A percentile compares a stretch with the other conserved stretches of the same genome.
Evolutionary conservation across 2,329 filamentous ascomycete genomes (phyloP).

Genomic region (Pseudogymnoascus sp.): DNA sequence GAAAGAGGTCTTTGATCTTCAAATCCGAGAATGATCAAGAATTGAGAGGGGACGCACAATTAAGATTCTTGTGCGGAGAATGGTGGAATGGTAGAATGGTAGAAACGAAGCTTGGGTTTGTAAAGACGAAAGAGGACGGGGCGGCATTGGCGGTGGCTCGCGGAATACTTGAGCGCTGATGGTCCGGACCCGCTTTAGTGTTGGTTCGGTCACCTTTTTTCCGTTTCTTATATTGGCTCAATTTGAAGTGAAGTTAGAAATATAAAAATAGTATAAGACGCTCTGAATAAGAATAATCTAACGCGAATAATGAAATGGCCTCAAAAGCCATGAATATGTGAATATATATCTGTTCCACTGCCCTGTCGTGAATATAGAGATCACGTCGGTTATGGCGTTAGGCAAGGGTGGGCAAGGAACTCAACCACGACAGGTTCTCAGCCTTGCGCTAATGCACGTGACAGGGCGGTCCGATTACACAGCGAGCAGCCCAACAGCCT

Average conservation of each 20-base stretch:
- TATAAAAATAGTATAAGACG: background rate
- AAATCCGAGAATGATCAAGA: background rate
- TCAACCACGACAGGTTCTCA: background rate
- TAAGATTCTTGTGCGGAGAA: background rate
- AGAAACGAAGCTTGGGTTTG: conserved; percentile 8
- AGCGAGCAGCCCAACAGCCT: background rate
- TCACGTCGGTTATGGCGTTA: background rate
- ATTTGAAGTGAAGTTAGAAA: background rate
- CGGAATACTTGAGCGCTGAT: conserved; percentile 6
- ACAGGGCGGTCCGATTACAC: conserved; percentile 7
- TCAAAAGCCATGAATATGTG: background rate
- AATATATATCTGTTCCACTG: background rate
- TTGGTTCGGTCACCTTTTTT: background rate
- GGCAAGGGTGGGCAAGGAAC: background rate
- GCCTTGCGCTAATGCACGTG: conserved; percentile 9
- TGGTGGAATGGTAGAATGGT: background rate
- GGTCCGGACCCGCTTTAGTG: conserved; percentile 6
- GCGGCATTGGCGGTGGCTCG: conserved; percentile 3
- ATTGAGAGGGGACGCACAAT: background rate
- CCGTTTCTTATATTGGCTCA: background rate
- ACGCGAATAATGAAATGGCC: background rate
- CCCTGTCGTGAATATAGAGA: background rate
- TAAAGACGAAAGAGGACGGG: conserved; percentile 1
- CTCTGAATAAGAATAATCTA: background rate
- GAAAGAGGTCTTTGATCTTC: background rate